These are phyloP conservation scores for Phoma sp. DNA, from an alignment of 2,329 filamentous ascomycete genomes.

Conservation along the genomic window DNA sequence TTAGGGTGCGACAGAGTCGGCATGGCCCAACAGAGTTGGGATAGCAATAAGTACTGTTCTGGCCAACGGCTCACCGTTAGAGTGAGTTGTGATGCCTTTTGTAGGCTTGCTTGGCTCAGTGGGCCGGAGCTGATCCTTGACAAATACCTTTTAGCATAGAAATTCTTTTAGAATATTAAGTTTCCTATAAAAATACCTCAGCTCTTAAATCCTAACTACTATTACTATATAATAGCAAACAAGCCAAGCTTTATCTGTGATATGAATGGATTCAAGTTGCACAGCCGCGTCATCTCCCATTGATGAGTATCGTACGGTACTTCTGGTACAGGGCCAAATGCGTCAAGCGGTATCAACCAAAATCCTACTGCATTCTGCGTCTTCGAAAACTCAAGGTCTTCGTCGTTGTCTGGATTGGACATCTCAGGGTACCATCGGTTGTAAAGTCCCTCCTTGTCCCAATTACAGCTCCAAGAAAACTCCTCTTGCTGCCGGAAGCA, in stretches of 20 bases:
- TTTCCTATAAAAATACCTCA: too few relatives aligned
- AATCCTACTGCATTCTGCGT: conserved; percentile 15
- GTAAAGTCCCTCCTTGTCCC: neutral
- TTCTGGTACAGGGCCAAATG: conserved; percentile 12
- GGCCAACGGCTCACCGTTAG: too few relatives aligned
- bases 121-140: too few relatives aligned
- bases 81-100: too few relatives aligned
- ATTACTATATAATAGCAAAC: conserved; percentile 3
- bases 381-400: conserved; percentile 5
- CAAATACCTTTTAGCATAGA: too few relatives aligned
- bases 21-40: too few relatives aligned
- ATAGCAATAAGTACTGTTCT: too few relatives aligned
- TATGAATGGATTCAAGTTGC: conserved; percentile 3
- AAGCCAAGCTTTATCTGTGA: conserved; percentile 15
- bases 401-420: conserved; percentile 3
- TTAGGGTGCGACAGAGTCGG: too few relatives aligned
- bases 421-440: neutral
- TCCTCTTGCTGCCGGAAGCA: conserved; percentile 14
- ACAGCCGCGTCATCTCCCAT: conserved; percentile 2
- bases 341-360: conserved; percentile 15
- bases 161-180: too few relatives aligned
- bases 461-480: neutral
- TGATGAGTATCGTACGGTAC: neutral
- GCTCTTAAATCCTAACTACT: too few relatives aligned
- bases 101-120: too few relatives aligned